A percentile compares a stretch with the other conserved stretches of the same genome.
phyloP scores from a whole-genome alignment of 2,329 filamentous ascomycete species.

The Ceratocystis albifundus region DNA sequence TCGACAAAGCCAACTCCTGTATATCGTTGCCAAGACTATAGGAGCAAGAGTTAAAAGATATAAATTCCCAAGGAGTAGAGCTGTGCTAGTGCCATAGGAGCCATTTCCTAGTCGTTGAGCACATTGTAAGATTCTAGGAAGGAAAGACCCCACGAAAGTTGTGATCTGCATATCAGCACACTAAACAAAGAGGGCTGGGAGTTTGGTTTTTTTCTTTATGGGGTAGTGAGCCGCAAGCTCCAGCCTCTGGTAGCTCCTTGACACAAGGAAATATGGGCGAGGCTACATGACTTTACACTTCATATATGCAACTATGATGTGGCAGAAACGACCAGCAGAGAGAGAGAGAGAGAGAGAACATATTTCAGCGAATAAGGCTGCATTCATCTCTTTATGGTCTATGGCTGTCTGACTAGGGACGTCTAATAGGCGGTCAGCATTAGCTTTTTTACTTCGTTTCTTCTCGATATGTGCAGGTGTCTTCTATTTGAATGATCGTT shows the following conservation, averaged over 20 bases:
- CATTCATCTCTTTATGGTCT: too few relatives aligned
- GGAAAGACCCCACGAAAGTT: not conserved
- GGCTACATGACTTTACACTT: not conserved
- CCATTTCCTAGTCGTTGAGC: not conserved
- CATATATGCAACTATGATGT: too few relatives aligned
- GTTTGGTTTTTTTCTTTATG: too few relatives aligned
- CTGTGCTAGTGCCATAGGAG: not conserved
- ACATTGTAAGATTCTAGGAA: not conserved
- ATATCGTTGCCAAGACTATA: too few relatives aligned
- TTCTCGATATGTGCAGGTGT: not conserved
- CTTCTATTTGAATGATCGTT: not conserved
- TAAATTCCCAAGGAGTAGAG: not conserved
- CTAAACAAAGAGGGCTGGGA: not conserved
- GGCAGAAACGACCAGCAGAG: too few relatives aligned
- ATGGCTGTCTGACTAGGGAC: not conserved
- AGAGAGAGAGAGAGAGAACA: too few relatives aligned
- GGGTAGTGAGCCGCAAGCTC: not conserved
- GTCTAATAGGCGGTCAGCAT: not conserved
- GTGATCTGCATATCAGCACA: not conserved
- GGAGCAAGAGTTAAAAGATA: too few relatives aligned
- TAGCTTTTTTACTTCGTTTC: not conserved
- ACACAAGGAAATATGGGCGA: not conserved
- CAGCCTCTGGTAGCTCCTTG: not conserved
- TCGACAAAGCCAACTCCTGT: too few relatives aligned
- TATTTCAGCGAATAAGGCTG: too few relatives aligned